These are phyloP conservation scores for Thielaviopsis cerberus DNA, from an alignment of 2,329 filamentous ascomycete genomes.

Conservation along the genomic window DNA sequence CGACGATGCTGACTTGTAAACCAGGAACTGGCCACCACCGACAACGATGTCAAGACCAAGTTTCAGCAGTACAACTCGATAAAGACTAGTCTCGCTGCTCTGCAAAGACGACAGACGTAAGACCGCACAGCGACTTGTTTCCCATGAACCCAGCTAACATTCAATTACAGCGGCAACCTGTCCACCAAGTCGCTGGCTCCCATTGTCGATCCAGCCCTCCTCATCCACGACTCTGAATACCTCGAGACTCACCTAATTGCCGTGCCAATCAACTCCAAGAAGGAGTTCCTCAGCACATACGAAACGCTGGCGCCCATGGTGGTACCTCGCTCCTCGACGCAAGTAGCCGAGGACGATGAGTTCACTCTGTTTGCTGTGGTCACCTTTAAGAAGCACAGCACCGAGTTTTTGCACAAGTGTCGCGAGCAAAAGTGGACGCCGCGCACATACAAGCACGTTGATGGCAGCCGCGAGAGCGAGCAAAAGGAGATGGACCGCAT, in stretches of 20 bases:
- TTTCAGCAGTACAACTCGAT: slow-evolving; percentile 85
- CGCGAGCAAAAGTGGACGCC: slow-evolving; percentile 89
- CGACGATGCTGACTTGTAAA: background rate
- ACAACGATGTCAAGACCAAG: slow-evolving; percentile 90
- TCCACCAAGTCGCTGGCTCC: slow-evolving; percentile 84
- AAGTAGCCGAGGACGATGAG: slow-evolving; percentile 74
- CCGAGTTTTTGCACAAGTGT: slow-evolving; percentile 80
- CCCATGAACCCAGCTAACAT: background rate
- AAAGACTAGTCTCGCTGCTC: slow-evolving; percentile 62
- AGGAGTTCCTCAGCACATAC: slow-evolving; percentile 78
- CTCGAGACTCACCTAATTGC: slow-evolving; percentile 89
- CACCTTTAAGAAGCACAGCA: slow-evolving; percentile 76
- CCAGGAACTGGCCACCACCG: slow-evolving; percentile 73
- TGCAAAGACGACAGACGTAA: slow-evolving; percentile 78
- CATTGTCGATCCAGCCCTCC: slow-evolving; percentile 60
- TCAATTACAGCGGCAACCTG: slow-evolving; percentile 55
- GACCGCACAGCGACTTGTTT: slow-evolving; percentile 15
- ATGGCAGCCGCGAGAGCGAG: slow-evolving; percentile 79
- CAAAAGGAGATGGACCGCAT: slow-evolving; percentile 69
- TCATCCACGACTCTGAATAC: slow-evolving; percentile 85
- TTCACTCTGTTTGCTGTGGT: slow-evolving; percentile 78
- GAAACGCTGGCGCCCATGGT: slow-evolving; percentile 82
- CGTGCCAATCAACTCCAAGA: slow-evolving; percentile 60
- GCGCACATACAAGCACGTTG: slow-evolving; percentile 80
- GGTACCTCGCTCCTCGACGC: slow-evolving; percentile 66